phyloP scores from a whole-genome alignment of 768 basidiomycete species.

The Leccinum aurantiacum region DNA sequence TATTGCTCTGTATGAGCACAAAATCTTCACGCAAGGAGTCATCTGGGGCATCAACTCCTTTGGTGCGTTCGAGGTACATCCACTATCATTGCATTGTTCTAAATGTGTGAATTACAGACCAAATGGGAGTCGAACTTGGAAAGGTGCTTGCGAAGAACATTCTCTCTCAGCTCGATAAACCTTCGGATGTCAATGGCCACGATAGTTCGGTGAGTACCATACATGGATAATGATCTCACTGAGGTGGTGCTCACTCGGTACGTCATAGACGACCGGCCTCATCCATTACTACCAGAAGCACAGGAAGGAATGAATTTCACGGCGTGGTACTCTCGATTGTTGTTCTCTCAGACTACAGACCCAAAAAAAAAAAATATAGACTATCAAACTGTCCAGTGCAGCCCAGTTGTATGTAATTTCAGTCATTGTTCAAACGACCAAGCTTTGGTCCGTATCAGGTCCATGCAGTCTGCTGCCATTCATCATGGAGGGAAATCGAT shows the following conservation, averaged over 20 bases:
- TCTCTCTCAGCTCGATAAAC: constrained; percentile 78
- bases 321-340: not conserved
- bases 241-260: constrained; percentile 5
- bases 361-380: constrained; percentile 3
- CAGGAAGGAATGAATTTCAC: constrained; percentile 61
- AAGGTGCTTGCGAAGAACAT: constrained; percentile 98
- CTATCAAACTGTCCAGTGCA: not conserved
- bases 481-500: not conserved
- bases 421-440: not conserved
- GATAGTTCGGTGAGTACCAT: constrained; percentile 67
- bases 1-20: constrained; percentile 95
- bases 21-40: constrained; percentile 97
- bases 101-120: constrained; percentile 51
- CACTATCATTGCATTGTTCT: not conserved
- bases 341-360: not conserved
- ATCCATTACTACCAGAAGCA: constrained; percentile 96
- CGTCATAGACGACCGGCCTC: constrained; percentile 80
- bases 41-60: constrained; percentile 99
- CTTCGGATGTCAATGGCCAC: constrained; percentile 80
- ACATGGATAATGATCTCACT: not conserved
- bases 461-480: not conserved
- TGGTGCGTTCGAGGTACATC: constrained; percentile 48
- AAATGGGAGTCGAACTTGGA: constrained; percentile 99
- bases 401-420: constrained; percentile 12
- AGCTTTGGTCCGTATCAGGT: not conserved